Base-by-base conservation (phyloP, 257 asterid genomes). In the Asclepias syriaca region DNA sequence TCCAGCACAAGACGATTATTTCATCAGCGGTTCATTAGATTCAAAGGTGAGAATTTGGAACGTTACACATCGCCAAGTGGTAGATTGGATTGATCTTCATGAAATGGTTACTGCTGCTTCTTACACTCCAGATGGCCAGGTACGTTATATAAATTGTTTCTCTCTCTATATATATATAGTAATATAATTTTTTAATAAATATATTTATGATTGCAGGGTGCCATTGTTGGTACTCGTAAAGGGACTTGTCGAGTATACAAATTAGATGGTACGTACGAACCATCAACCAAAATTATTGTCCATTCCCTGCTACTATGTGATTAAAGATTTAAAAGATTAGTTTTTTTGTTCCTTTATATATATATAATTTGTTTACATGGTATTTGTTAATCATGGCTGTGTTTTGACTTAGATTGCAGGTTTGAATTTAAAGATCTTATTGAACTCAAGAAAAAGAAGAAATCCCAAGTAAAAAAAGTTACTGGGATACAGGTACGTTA, bases 401-500 rank as follows among this genome's bases (percentile, higher is more conserved):
- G 19, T 7, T 56, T 56, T 55, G 39, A 22, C 58, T 65, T 65
- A 86, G 88, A 84, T 72, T 72, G 68, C 76, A 84, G 78, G 58
- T 57, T 83, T 75, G 88, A 83, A 73, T 81, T 71, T 9, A 79
- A 81, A 40, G 85, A 77, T 51, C 58, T 39, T 0, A 75, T 79
- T 29, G 85, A 81, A 24, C 64, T 84, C 68, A 81, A 76, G 39
- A 72, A 55, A 57, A 86, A 83, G 80, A 85, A 81, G 74, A 83
- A 84, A 69, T 48, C 78, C 48, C 86, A 77, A 75, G 70, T 79
- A 29, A 86, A 74, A 29, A 92, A 93, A 80, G 76, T 89, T 70
- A 93, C 96, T 29, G 96, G 98, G 65, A 85, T 91, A 68, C 94
- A 92, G 99, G 99, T 89, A 83, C 63, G 2, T 29, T 29, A 29